phyloP scores from a whole-genome alignment of 2,329 filamentous ascomycete genomes.

The Fusarium piperis region DNA sequence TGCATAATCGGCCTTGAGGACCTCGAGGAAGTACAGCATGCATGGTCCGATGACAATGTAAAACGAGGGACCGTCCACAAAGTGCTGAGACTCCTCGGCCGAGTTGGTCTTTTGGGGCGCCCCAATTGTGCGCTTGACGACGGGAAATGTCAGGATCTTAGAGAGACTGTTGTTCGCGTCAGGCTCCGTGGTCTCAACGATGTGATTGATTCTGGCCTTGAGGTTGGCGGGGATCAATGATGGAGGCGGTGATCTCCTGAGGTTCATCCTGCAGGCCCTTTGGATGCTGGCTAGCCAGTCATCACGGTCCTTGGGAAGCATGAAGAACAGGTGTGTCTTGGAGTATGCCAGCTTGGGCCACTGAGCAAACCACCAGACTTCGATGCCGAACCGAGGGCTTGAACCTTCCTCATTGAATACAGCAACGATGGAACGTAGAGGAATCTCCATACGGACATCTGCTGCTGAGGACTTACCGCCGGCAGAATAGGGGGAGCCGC shows the following conservation, averaged over 20 bases:
- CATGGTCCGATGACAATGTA: conserved; percentile 65
- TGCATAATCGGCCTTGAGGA: conserved; percentile 56
- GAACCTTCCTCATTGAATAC: conserved; percentile 62
- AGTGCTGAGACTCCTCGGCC: conserved; percentile 56
- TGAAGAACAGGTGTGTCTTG: conserved; percentile 61
- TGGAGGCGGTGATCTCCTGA: conserved; percentile 48
- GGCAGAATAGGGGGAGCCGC: conserved; percentile 30
- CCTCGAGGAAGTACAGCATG: conserved; percentile 62
- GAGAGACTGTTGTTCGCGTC: conserved; percentile 37
- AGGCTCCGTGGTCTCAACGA: conserved; percentile 58
- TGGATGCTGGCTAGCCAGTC: conserved; percentile 60
- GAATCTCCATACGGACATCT: conserved; percentile 57
- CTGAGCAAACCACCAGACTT: conserved; percentile 65
- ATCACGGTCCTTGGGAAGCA: conserved; percentile 58
- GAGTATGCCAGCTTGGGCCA: conserved; percentile 57
- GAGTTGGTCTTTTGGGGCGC: conserved; percentile 52
- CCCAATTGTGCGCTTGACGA: conserved; percentile 59
- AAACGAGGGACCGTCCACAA: conserved; percentile 60
- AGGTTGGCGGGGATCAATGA: conserved; percentile 58
- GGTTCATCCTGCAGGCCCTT: conserved; percentile 51
- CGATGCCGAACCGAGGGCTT: conserved; percentile 61
- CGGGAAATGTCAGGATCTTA: conserved; percentile 59
- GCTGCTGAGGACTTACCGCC: conserved; percentile 46
- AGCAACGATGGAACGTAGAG: conserved; percentile 61
- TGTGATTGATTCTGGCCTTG: conserved; percentile 56